Evolutionary conservation across 1,284 basidiomycete species (phyloP).

Genomic region (Fomes fomentarius): DNA sequence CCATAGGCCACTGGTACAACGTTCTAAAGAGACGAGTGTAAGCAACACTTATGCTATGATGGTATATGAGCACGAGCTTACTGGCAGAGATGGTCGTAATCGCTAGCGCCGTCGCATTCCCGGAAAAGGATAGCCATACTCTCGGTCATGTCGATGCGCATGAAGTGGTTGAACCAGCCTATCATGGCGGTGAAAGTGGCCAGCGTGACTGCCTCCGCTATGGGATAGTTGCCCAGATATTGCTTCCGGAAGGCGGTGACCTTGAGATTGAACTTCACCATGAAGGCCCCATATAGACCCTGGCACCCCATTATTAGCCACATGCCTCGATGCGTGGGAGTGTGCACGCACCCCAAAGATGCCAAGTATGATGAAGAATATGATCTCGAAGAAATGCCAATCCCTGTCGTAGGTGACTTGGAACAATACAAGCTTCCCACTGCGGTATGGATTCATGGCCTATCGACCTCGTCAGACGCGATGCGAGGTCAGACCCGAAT

Average conservation of each 20-base stretch:
- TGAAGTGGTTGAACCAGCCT: conserved; percentile 93
- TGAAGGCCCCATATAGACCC: conserved; percentile 97
- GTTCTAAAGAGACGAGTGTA: conserved; percentile 51
- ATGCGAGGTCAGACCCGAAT: neutral
- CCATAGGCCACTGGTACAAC: conserved; percentile 92
- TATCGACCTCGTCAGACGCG: conserved; percentile 1
- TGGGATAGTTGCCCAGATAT: conserved; percentile 82
- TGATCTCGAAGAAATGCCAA: conserved; percentile 99
- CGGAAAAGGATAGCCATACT: conserved; percentile 95
- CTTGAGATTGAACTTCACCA: conserved; percentile 97
- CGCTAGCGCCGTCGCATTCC: conserved; percentile 95
- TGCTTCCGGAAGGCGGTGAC: conserved; percentile 93
- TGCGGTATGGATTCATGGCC: conserved; percentile 95
- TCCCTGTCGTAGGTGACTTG: conserved; percentile 92
- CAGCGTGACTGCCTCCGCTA: conserved; percentile 88
- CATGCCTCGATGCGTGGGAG: neutral
- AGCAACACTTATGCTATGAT: neutral
- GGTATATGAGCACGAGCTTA: conserved; percentile 43
- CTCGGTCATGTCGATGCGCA: conserved; percentile 98
- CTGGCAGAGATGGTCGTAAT: conserved; percentile 95
- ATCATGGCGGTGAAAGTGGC: conserved; percentile 90
- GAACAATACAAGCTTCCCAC: conserved; percentile 97
- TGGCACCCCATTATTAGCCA: conserved; percentile 34
- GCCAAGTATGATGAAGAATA: conserved; percentile 94
- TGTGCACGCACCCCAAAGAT: conserved; percentile 86